Evolutionary conservation across 768 basidiomycete genomes (phyloP), one percentile per base, ranked within the genome.

Genomic region (Russula emetica): DNA sequence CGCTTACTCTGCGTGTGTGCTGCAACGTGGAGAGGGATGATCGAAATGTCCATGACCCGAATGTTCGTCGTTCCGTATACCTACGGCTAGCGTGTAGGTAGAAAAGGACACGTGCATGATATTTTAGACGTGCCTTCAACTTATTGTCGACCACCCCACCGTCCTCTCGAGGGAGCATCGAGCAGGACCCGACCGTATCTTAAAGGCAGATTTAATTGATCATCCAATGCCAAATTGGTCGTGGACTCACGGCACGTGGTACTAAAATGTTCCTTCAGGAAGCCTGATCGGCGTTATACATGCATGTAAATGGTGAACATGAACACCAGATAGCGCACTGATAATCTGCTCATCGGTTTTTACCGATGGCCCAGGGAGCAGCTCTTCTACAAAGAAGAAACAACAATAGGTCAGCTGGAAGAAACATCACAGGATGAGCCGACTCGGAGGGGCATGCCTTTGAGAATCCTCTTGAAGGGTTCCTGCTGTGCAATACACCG

Each of bases 41-140:
- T 66, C 10, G 70, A 70, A n/a, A 71, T 40, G 58, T 74, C 74
- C 10, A 72, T 71, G 22, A 75, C 71, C 6, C 74, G 64, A 5
- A 74, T n/a, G 59, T 74, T 74, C 54, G 53, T 60, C 20, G 72
- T 73, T 2, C 69, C 72, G 56, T 74, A 74, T 22, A 74, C 73
- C 65, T 68, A 34, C 3, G 26, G 22, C 2, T 20, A 4, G 13
- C 4, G 6, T 18, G 40, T 56, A 24, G 14, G 42, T 42, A 14
- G 26, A 56, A 36, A 45, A 2, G 7, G 11, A 49, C n/a, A 11
- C 7, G 26, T 5, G 14, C 38, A 7, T 18, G 38, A 53, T 49
- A 44, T 20, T 18, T 3, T 26, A 51, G 16, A 59, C 58, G 30
- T 26, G 16, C 67, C 61, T 66, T 68, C 38, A 66, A 24, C 32